Evolutionary conservation across 371 early-diverging fungal genomes (phyloP).

Genomic region (Phascolomyces articulosus): DNA sequence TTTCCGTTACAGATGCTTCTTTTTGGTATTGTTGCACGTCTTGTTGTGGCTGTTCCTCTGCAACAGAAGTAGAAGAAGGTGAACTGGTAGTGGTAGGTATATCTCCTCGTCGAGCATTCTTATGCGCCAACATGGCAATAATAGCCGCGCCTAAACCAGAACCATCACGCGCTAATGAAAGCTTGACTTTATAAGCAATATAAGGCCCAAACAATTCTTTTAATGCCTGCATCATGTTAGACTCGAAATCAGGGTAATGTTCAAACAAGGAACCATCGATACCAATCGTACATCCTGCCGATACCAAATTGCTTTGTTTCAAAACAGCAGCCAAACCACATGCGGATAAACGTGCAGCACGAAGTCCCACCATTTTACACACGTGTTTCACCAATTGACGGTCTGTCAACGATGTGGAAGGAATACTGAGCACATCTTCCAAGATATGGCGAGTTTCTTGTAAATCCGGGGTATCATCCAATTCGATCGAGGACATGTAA

Average conservation of each 20-base stretch:
- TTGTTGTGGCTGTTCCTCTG: too few species aligned
- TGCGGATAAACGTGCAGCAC: slow-evolving; percentile 88
- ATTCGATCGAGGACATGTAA: slow-evolving; percentile 87
- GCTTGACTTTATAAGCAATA: slow-evolving; percentile 35
- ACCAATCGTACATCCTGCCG: slow-evolving; percentile 32
- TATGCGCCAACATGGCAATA: slow-evolving; percentile 69
- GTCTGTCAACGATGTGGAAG: slow-evolving; percentile 73
- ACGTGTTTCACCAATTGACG: slow-evolving; percentile 80
- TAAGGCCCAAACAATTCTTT: slow-evolving; percentile 73
- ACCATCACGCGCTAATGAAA: slow-evolving; percentile 56
- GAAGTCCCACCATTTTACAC: slow-evolving; percentile 80
- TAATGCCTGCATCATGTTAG: slow-evolving; percentile 74
- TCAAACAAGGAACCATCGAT: slow-evolving; percentile 88
- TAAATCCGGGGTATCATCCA: slow-evolving; percentile 74
- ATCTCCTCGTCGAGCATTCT: slow-evolving; percentile 9
- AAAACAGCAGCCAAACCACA: slow-evolving; percentile 89
- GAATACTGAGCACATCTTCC: slow-evolving; percentile 72
- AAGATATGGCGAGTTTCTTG: slow-evolving; percentile 72
- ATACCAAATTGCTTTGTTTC: slow-evolving; percentile 45
- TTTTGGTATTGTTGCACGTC: too few species aligned
- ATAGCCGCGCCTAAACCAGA: slow-evolving; percentile 81
- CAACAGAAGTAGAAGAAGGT: too few species aligned
- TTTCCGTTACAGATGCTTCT: too few species aligned
- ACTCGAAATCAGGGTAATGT: slow-evolving; percentile 81
- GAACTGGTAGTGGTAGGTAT: too few species aligned